These are phyloP conservation scores for Rosa rugosa DNA, from an alignment of 306 rosid genomes.

Conservation along the genomic window DNA sequence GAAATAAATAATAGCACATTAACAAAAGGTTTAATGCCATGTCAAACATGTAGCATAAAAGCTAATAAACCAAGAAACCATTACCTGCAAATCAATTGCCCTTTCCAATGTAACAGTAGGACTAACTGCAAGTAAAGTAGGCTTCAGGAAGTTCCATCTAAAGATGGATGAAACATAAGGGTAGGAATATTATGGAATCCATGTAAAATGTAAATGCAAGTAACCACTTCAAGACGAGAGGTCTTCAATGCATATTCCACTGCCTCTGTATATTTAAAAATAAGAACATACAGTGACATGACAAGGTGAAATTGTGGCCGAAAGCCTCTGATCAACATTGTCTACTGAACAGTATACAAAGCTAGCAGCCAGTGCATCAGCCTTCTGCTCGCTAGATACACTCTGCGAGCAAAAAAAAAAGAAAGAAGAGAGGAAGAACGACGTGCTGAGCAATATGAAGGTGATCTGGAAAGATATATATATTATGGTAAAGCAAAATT, in stretches of 20 bases:
- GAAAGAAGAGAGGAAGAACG: constrained; percentile 24
- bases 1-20: constrained; percentile 18
- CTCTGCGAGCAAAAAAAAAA: constrained; percentile 57
- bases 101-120: constrained; percentile 92
- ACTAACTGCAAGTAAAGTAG: constrained; percentile 57
- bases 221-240: neutral
- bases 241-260: constrained; percentile 9
- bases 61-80: constrained; percentile 10
- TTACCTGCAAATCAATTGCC: constrained; percentile 94
- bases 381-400: constrained; percentile 82
- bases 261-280: constrained; percentile 14
- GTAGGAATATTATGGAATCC: neutral
- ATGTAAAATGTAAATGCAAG: neutral
- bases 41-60: constrained; percentile 3
- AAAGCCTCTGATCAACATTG: constrained; percentile 90
- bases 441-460: constrained; percentile 20
- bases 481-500: neutral
- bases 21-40: neutral
- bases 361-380: constrained; percentile 84
- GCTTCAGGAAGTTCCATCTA: constrained; percentile 16
- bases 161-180: neutral
- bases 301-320: constrained; percentile 94
- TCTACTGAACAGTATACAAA: constrained; percentile 82
- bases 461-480: neutral
- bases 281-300: constrained; percentile 75